Evolutionary conservation across 768 basidiomycete species (phyloP).

Genomic region (Hirschioporus abietinus): DNA sequence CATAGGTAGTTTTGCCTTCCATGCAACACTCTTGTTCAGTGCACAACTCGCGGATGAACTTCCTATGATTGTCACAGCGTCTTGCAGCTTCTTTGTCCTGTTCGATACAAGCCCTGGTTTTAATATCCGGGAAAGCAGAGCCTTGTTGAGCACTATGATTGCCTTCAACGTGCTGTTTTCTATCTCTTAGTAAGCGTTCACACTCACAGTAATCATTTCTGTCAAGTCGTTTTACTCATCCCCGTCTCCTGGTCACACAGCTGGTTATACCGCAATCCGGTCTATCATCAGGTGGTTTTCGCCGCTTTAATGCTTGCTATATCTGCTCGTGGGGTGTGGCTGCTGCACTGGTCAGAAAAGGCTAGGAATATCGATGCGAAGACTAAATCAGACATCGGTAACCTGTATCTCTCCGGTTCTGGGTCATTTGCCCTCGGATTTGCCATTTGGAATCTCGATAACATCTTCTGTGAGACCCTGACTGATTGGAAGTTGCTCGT

Average conservation of each 20-base stretch:
- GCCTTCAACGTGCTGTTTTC: constrained; percentile 60
- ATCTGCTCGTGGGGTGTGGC: constrained; percentile 43
- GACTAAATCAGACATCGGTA: constrained; percentile 35
- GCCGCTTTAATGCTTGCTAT: constrained; percentile 48
- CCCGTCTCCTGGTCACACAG: constrained; percentile 28
- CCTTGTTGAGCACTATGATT: constrained; percentile 32
- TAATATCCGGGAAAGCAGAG: constrained; percentile 31
- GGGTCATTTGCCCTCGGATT: constrained; percentile 59
- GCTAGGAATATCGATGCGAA: constrained; percentile 36
- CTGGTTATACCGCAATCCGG: constrained; percentile 62
- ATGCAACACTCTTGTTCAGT: constrained; percentile 68
- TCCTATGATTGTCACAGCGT: constrained; percentile 59
- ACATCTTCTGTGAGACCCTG: constrained; percentile 59
- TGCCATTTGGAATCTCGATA: constrained; percentile 76
- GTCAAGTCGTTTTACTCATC: not conserved
- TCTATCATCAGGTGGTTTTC: constrained; percentile 78
- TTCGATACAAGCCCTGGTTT: constrained; percentile 56
- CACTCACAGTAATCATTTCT: not conserved
- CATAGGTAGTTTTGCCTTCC: constrained; percentile 75
- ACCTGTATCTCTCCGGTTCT: constrained; percentile 48
- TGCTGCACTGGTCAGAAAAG: constrained; percentile 41
- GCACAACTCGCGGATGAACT: constrained; percentile 81
- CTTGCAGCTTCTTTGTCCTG: constrained; percentile 53
- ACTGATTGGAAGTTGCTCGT: constrained; percentile 50
- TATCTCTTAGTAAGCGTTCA: constrained; percentile 60